Evolutionary conservation across 345 rosid genomes (phyloP).

Genomic region (Citrus medica): DNA sequence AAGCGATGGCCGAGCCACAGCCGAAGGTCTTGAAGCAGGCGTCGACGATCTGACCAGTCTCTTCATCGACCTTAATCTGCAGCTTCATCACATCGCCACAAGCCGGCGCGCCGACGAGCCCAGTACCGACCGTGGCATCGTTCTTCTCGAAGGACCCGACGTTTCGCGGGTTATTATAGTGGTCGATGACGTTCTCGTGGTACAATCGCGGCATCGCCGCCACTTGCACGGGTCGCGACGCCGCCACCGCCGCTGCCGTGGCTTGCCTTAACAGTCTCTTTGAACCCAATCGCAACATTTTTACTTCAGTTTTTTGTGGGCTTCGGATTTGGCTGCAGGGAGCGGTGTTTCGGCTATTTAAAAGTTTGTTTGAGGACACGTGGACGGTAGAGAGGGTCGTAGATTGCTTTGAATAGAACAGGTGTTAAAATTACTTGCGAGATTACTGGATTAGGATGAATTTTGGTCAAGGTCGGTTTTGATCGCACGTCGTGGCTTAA

Average conservation of each 20-base stretch:
- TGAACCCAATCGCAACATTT: slow-evolving; percentile 51
- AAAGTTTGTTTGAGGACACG: slow-evolving; percentile 17
- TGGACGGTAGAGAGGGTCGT: slow-evolving; percentile 23
- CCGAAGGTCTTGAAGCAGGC: slow-evolving; percentile 99
- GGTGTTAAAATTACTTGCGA: too few relatives aligned
- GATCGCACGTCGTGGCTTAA: too few relatives aligned
- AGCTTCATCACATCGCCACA: slow-evolving; percentile 99
- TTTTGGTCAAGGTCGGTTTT: too few relatives aligned
- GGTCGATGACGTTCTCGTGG: slow-evolving; percentile 95
- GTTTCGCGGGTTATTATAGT: slow-evolving; percentile 91
- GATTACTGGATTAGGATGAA: too few relatives aligned
- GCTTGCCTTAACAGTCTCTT: slow-evolving; percentile 43
- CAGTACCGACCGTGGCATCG: slow-evolving; percentile 83
- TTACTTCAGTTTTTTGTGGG: neutral
- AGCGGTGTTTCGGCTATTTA: neutral
- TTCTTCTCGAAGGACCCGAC: slow-evolving; percentile 94
- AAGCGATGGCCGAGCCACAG: slow-evolving; percentile 97
- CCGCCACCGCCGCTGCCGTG: slow-evolving; percentile 14
- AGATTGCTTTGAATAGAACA: neutral
- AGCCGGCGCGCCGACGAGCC: slow-evolving; percentile 97
- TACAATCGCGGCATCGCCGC: slow-evolving; percentile 44
- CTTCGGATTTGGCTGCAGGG: too few relatives aligned
- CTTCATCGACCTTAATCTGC: slow-evolving; percentile 87
- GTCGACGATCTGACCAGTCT: slow-evolving; percentile 76
- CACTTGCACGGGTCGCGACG: slow-evolving; percentile 21